These are phyloP conservation scores for Paramyrothecium sp. DNA, from an alignment of 2,329 filamentous ascomycete species.

Conservation along the genomic window DNA sequence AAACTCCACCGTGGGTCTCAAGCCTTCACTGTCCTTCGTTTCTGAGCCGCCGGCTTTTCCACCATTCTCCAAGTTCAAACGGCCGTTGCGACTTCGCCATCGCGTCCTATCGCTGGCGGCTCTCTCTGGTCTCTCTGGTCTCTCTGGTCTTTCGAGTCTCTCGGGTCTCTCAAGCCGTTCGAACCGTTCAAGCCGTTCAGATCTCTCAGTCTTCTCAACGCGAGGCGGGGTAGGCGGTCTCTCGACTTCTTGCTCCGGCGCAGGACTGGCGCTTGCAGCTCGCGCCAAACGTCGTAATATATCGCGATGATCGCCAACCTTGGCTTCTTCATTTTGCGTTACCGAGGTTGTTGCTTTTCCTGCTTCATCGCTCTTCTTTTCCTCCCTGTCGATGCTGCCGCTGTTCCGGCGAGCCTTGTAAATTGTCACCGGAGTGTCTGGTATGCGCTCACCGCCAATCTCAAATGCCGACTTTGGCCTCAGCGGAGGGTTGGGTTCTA, in stretches of 20 bases:
- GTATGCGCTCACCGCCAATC: slow-evolving; percentile 28
- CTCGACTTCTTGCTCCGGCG: slow-evolving; percentile 1
- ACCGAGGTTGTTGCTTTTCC: no score
- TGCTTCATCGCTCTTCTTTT: slow-evolving; percentile 6
- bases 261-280: slow-evolving; percentile 44
- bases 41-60: slow-evolving; percentile 7
- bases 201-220: background rate
- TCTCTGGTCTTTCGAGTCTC: background rate
- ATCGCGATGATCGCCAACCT: slow-evolving; percentile 42
- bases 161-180: background rate
- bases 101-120: background rate
- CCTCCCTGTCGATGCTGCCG: slow-evolving; percentile 5
- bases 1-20: slow-evolving; percentile 46
- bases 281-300: slow-evolving; percentile 48
- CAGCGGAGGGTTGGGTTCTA: slow-evolving; percentile 13
- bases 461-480: slow-evolving; percentile 22
- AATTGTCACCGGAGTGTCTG: slow-evolving; percentile 39
- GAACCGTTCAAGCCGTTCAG: background rate
- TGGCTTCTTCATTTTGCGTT: slow-evolving; percentile 14
- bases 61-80: background rate
- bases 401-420: slow-evolving; percentile 25
- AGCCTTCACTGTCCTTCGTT: slow-evolving; percentile 9
- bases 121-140: background rate
- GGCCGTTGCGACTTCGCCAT: background rate
- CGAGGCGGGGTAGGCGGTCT: background rate